Percentiles rank a stretch among this genome's conserved stretches.
Conservation (phyloP, 495 filamentous ascomycete genomes). For the Penicillium turbatum region DNA sequence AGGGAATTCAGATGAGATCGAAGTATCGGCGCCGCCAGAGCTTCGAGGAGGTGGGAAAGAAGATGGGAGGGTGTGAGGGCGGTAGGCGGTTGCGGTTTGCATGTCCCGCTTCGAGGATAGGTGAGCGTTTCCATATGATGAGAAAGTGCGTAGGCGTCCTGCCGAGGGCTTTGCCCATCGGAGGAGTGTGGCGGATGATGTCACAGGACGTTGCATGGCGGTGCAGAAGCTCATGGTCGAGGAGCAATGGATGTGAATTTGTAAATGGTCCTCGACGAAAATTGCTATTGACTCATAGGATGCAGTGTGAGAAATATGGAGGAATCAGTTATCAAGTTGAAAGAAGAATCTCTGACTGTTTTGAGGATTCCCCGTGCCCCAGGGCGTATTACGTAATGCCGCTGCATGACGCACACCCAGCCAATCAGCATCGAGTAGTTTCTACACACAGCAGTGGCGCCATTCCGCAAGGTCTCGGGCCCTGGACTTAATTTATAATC, state of each 20-base stretch:
- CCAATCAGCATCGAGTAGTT: constrained; percentile 46
- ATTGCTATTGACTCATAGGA: constrained; percentile 16
- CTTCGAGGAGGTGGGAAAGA: constrained; percentile 64
- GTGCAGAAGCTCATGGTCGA: constrained; percentile 37
- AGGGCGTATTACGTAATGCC: constrained; percentile 21
- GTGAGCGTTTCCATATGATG: constrained; percentile 51
- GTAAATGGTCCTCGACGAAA: constrained; percentile 2
- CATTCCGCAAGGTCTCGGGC: constrained; percentile 19
- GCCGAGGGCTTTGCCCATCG: constrained; percentile 44
- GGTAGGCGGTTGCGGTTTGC: constrained; percentile 71
- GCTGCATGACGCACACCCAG: constrained; percentile 20
- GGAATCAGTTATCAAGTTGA: background rate
- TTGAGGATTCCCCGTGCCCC: constrained; percentile 15
- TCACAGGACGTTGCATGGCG: constrained; percentile 40
- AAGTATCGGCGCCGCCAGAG: constrained; percentile 60
- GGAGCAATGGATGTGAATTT: constrained; percentile 17
- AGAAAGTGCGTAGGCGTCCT: constrained; percentile 58
- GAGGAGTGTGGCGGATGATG: constrained; percentile 54
- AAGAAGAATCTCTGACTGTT: constrained; percentile 16
- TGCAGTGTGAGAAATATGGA: constrained; percentile 7
- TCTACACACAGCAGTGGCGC: constrained; percentile 39
- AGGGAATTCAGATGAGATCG: constrained; percentile 55
- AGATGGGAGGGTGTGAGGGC: constrained; percentile 64
- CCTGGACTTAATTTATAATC: background rate
- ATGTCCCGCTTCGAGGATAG: constrained; percentile 61